Evolutionary conservation across 2,329 filamentous ascomycete species (phyloP).

Genomic region (Phaeophleospora eucalypticola): DNA sequence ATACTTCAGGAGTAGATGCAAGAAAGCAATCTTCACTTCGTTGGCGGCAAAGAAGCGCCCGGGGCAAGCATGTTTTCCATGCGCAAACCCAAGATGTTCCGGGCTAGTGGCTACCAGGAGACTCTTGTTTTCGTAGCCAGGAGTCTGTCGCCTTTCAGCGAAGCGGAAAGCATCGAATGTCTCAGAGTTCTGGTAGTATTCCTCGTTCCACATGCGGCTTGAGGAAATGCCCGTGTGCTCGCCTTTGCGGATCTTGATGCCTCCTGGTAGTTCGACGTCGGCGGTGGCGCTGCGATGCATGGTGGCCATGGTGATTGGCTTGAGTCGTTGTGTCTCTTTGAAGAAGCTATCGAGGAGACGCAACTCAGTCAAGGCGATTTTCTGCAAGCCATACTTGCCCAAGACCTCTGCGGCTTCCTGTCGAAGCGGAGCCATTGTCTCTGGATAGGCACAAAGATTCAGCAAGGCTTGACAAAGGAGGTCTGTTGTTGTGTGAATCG

Average conservation of each 20-base stretch:
- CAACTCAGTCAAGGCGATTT: slow-evolving; percentile 28
- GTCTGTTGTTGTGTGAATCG: slow-evolving; percentile 31
- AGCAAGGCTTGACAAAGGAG: slow-evolving; percentile 23
- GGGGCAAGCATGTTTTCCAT: slow-evolving; percentile 34
- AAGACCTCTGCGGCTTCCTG: slow-evolving; percentile 22
- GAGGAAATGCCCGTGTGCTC: slow-evolving; percentile 14
- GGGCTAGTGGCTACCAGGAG: slow-evolving; percentile 17
- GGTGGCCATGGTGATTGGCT: slow-evolving; percentile 14
- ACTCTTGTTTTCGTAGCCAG: slow-evolving; percentile 20
- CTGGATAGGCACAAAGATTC: slow-evolving; percentile 23
- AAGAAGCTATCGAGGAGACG: slow-evolving; percentile 33
- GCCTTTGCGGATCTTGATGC: slow-evolving; percentile 25
- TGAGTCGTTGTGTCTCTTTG: slow-evolving; percentile 32
- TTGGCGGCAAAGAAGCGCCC: slow-evolving; percentile 36
- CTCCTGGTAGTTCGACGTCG: slow-evolving; percentile 27
- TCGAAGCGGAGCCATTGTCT: slow-evolving; percentile 21
- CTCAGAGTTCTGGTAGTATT: slow-evolving; percentile 19
- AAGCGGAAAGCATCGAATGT: slow-evolving; percentile 26
- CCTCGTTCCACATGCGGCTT: slow-evolving; percentile 13
- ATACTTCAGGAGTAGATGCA: slow-evolving; percentile 34
- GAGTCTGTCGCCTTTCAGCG: slow-evolving; percentile 15
- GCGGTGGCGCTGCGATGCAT: slow-evolving; percentile 27
- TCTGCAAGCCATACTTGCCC: slow-evolving; percentile 27
- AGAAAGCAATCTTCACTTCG: slow-evolving; percentile 34
- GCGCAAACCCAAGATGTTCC: slow-evolving; percentile 27